Conservation (phyloP, 176 grass and related monocot species). For the Carex parvula region DNA sequence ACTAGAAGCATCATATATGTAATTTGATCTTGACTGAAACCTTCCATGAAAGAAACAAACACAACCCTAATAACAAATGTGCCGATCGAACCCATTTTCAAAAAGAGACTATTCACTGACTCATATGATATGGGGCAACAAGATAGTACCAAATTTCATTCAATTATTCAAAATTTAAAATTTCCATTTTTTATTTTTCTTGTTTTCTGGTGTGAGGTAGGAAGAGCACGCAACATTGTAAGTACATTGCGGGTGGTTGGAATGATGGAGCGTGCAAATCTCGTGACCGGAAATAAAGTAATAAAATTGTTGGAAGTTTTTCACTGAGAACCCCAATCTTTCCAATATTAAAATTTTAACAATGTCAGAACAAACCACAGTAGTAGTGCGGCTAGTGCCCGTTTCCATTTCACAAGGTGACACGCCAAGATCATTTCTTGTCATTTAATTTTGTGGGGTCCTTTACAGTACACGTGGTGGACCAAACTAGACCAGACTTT, state of each 20-base stretch:
- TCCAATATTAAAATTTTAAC: background rate
- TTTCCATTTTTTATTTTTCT: background rate
- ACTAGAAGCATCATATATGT: background rate
- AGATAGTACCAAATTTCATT: constrained; percentile 5
- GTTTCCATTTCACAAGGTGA: background rate
- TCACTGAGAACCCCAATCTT: background rate
- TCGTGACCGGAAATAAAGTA: constrained; percentile 26
- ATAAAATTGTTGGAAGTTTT: background rate
- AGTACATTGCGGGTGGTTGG: constrained; percentile 10
- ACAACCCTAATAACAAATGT: constrained; percentile 17
- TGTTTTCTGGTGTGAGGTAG: constrained; percentile 3
- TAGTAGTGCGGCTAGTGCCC: background rate
- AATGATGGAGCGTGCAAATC: constrained; percentile 23
- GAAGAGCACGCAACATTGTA: constrained; percentile 10
- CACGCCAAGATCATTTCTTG: background rate
- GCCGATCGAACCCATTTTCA: background rate
- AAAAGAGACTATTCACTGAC: constrained; percentile 20
- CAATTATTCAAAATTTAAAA: constrained; percentile 1
- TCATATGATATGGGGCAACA: constrained; percentile 24
- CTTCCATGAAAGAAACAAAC: background rate
- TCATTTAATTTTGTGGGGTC: constrained; percentile 1
- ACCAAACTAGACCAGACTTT: constrained; percentile 28
- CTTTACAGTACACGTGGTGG: constrained; percentile 21
- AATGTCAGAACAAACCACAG: background rate
- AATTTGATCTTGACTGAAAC: constrained; percentile 7